These are phyloP conservation scores for Inga leiocalycina DNA, from an alignment of 306 rosid genomes.

Conservation along the genomic window DNA sequence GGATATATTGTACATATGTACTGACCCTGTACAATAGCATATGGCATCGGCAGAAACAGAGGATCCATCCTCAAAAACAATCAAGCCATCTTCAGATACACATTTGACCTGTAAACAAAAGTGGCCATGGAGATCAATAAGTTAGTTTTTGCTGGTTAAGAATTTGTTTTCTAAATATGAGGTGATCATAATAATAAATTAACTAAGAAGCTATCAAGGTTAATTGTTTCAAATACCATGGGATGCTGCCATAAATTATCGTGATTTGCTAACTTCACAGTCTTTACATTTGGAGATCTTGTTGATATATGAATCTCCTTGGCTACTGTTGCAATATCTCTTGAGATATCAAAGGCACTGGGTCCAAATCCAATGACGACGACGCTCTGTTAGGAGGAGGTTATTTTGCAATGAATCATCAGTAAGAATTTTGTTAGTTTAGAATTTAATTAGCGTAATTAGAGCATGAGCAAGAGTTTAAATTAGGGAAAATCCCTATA, in stretches of 20 bases:
- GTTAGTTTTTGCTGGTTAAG: background rate
- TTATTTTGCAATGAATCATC: background rate
- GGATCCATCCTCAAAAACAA: constrained; percentile 46
- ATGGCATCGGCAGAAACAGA: constrained; percentile 43
- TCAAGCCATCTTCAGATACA: constrained; percentile 38
- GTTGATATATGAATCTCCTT: constrained; percentile 40
- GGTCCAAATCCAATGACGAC: constrained; percentile 36
- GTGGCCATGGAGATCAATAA: background rate
- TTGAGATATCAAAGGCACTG: constrained; percentile 42
- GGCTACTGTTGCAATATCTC: constrained; percentile 39
- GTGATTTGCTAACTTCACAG: constrained; percentile 19
- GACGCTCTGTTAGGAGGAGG: constrained; percentile 19
- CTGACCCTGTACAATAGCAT: constrained; percentile 46
- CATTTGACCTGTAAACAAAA: constrained; percentile 24
- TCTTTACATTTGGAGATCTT: constrained; percentile 28
- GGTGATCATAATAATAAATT: background rate
- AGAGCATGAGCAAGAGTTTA: no score
- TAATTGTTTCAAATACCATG: constrained; percentile 28
- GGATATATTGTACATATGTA: background rate
- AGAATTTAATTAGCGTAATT: no score
- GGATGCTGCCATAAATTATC: constrained; percentile 34
- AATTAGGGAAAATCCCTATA: no score
- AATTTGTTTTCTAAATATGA: background rate
- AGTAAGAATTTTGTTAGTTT: background rate
- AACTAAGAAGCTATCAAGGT: background rate